phyloP scores from a whole-genome alignment of 2,329 filamentous ascomycete species.

The Alternaria novae-zelandiae region DNA sequence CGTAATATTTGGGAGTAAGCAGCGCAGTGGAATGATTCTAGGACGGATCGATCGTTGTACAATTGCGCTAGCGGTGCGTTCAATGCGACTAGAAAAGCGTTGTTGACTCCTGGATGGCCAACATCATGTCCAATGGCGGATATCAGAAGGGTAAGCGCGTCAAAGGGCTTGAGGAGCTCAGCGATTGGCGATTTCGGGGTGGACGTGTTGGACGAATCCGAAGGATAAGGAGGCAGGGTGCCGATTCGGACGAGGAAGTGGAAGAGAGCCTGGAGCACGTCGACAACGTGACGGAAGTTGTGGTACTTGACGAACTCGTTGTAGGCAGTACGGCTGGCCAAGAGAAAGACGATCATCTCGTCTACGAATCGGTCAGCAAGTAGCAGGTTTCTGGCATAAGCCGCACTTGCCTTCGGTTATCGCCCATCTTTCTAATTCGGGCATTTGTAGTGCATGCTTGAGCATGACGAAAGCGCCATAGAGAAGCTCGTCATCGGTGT shows the following conservation, averaged over 20 bases:
- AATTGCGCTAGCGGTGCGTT: constrained; percentile 93
- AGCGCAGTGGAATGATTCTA: constrained; percentile 97
- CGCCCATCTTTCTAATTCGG: constrained; percentile 80
- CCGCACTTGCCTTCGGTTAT: constrained; percentile 73
- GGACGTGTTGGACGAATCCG: constrained; percentile 36
- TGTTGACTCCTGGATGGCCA: constrained; percentile 96
- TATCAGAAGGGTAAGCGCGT: constrained; percentile 86
- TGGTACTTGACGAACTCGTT: constrained; percentile 97
- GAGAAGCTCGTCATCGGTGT: constrained; percentile 87
- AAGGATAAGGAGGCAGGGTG: constrained; percentile 71
- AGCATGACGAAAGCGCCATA: constrained; percentile 88
- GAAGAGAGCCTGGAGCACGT: constrained; percentile 93
- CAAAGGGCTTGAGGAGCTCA: constrained; percentile 79
- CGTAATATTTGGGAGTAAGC: constrained; percentile 96
- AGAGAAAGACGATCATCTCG: constrained; percentile 81
- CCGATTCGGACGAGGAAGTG: constrained; percentile 85
- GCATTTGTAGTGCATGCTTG: constrained; percentile 81
- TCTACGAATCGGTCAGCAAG: constrained; percentile 57
- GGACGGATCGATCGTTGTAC: constrained; percentile 95
- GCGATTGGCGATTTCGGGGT: constrained; percentile 70
- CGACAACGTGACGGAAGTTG: constrained; percentile 96
- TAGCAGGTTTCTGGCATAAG: not conserved
- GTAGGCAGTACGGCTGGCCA: constrained; percentile 91
- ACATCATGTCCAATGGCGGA: constrained; percentile 99
- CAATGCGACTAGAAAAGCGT: constrained; percentile 89